Base-by-base conservation (phyloP, 2,329 filamentous ascomycete genomes). In the Amauroascus verrucosus region DNA sequence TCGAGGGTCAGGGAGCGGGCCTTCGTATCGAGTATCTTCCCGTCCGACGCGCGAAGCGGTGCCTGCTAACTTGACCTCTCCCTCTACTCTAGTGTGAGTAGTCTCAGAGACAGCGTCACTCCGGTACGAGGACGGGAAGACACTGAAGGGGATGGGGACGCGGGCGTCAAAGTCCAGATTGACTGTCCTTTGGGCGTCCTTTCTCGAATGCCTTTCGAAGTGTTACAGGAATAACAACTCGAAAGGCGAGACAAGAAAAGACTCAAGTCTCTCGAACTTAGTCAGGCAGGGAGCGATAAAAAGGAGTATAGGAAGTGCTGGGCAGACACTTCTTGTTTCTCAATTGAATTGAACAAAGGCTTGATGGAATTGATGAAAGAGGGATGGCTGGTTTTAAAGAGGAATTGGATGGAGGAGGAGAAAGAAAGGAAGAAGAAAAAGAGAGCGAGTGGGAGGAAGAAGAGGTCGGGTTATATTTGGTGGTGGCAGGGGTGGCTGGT, bases 121-220 rank as follows among this genome's bases (percentile, higher is more conserved):
- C 76, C 86, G 83, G 82, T 96, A 97, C 77, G 89, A 88, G 76
- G 89, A 95, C 80, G 91, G 91, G 84, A 97, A 96, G 86, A 96
- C 86, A 87, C 89, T 96, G 84, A 96, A 95, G 78, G 91, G 91
- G 77, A 97, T 93, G 81, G 91, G 88, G 77, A 96, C 87, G 77
- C 89, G 87, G 78, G 90, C 89, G 86, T 95, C 90, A 93, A 95
- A 96, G 88, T 96, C 90, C 90, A 96, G 90, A 80, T 88, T 96
- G 88, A 78, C 88, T 85, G 85, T 83, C 84, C 86, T 83, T 76
- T 72, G 73, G 74, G 76, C 77, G 82, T 76, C 81, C 79, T 78
- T 82, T 84, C 84, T 87, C 81, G 80, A 82, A 82, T 70, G 66
- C 66, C 70, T 72, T 70, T 69, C 70, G 70, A 72, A 72, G 64